Evolutionary conservation across 345 rosid genomes (phyloP), one percentile per base, ranked within the genome.

Genomic region (Ceriops decandra): DNA sequence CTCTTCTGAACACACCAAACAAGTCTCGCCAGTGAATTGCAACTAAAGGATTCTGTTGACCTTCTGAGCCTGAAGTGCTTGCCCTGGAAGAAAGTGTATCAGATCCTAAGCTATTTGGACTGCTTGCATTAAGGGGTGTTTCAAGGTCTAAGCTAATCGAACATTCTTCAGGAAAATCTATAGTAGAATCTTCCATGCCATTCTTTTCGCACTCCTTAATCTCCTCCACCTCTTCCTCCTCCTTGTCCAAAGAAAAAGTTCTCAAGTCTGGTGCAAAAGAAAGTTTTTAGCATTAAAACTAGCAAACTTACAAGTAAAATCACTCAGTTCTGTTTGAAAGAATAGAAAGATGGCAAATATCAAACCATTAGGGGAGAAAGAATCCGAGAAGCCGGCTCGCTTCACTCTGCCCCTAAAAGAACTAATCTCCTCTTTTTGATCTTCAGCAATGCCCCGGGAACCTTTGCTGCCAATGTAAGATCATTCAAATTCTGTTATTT

Each of bases 21-120:
- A 91, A 84, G 33, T 90, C 85, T 7, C 83, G 77, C 96, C 89
- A 84, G 5, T 75, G 82, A 7, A 68, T 67, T 13, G 52, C 35
- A 42, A 64, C 60, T 70, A 65, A 9, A 35, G 72, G 36, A 62
- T 63, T 42, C 2, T 68, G 56, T 10, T 78, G 81, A 26, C 67
- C 75, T 62, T 86, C 86, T 15, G 86, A 70, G 19, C 74, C 89
- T 33, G 91, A 85, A 70, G 90, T 85, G 79, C 89, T 86, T 38
- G 87, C 70, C 64, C 71, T 66, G 66, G 88, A 72, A 69, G 80
- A 26, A 57, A n/a, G 21, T 16, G 74, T 47, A 52, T 69, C 72
- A 15, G 70, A 70, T 31, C 73, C 82, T n/a, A 47, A 6, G 53
- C 67, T 66, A 66, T 56, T 64, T 53, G 67, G 27, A 54, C 15